Conservation (phyloP, 139 green algal genomes). For the Ostreobium quekettii region DNA sequence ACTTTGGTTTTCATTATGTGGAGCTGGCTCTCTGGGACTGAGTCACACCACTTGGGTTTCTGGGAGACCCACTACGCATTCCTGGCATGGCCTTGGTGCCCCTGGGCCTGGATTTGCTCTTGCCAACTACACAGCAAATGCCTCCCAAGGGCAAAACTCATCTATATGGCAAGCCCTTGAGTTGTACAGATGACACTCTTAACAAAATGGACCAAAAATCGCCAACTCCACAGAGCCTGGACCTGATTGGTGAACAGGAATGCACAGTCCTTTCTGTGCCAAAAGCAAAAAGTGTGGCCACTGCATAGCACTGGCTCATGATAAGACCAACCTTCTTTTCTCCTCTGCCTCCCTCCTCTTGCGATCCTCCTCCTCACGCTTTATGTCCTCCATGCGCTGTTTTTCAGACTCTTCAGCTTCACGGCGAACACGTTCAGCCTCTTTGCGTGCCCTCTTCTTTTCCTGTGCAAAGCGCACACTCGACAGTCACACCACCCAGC, state of each 20-base stretch:
- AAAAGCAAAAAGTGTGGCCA: too few relatives aligned
- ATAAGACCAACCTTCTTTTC: slow-evolving; percentile 21
- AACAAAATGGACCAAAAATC: background rate
- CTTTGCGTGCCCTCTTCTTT: slow-evolving; percentile 35
- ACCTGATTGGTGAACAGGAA: background rate
- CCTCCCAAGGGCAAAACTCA: too few relatives aligned
- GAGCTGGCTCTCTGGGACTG: too few relatives aligned
- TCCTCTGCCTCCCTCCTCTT: slow-evolving; percentile 33
- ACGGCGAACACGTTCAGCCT: slow-evolving; percentile 35
- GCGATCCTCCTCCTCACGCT: slow-evolving; percentile 32
- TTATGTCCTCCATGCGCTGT: slow-evolving; percentile 25
- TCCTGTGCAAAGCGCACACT: slow-evolving; percentile 1
- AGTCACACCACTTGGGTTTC: too few relatives aligned
- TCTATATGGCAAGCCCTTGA: too few relatives aligned
- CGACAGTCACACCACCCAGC: slow-evolving; percentile 4
- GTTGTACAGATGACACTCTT: too few relatives aligned
- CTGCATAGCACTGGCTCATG: background rate
- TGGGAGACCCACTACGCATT: too few relatives aligned
- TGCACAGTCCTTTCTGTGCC: background rate
- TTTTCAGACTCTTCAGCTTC: slow-evolving; percentile 35
- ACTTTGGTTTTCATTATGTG: too few relatives aligned
- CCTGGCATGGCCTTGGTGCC: too few relatives aligned
- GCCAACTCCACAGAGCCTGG: background rate
- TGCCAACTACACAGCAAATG: too few relatives aligned
- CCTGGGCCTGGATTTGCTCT: too few relatives aligned